Evolutionary conservation across 1,284 basidiomycete genomes (phyloP).

Genomic region (Blastosporella zonata): DNA sequence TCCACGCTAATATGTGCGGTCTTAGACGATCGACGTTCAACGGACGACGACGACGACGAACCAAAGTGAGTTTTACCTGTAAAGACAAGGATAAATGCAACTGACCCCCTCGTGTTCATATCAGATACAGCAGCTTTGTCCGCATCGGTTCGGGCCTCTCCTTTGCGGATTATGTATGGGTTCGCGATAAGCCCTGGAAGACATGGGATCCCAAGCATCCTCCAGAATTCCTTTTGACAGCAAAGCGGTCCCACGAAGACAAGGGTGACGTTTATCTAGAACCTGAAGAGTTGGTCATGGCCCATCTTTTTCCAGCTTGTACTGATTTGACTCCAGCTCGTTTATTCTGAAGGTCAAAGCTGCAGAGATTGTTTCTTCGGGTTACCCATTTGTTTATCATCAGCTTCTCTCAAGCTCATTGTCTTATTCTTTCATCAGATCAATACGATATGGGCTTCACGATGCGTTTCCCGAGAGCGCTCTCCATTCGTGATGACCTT

Average conservation of each 20-base stretch:
- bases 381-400: conserved; percentile 34
- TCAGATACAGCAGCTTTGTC: conserved; percentile 76
- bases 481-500: conserved; percentile 75
- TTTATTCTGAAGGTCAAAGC: conserved; percentile 90
- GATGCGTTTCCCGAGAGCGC: conserved; percentile 87
- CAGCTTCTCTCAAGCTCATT: neutral
- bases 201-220: conserved; percentile 62
- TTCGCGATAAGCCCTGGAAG: conserved; percentile 76
- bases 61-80: conserved; percentile 46
- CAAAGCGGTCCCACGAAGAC: conserved; percentile 63
- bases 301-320: neutral
- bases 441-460: conserved; percentile 73
- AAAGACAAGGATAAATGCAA: neutral
- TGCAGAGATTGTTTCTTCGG: conserved; percentile 77
- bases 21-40: conserved; percentile 58
- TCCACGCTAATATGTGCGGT: conserved; percentile 78
- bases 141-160: conserved; percentile 86
- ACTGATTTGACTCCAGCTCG: conserved; percentile 46
- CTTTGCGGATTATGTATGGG: conserved; percentile 81
- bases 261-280: conserved; percentile 81
- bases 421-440: conserved; percentile 39
- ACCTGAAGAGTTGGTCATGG: conserved; percentile 63
- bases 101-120: conserved; percentile 1
- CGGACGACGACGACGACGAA: conserved; percentile 55
- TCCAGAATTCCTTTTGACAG: conserved; percentile 58